A percentile compares a stretch with the other conserved stretches of the same genome.
Conservation (phyloP, 352 stramenopile genomes). For the Thalassiosira sp. region DNA sequence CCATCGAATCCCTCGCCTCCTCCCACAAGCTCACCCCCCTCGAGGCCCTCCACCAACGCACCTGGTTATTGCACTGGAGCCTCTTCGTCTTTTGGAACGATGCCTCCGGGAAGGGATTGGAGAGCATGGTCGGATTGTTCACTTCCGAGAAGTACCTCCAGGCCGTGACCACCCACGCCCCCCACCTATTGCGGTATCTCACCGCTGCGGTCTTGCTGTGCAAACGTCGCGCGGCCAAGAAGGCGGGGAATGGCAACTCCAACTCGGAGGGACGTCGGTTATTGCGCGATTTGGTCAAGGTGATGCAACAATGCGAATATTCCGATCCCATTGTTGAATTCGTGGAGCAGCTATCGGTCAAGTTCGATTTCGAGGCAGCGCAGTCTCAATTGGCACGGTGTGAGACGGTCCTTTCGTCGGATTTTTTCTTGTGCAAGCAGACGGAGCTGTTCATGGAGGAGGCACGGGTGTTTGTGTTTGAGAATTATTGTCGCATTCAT, state of each 20-base stretch:
- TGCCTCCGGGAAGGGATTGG: constrained; percentile 87
- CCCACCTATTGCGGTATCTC: constrained; percentile 96
- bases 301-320: constrained; percentile 91
- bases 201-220: constrained; percentile 96
- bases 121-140: constrained; percentile 97
- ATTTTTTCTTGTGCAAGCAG: constrained; percentile 98
- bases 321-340: constrained; percentile 92
- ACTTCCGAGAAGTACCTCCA: constrained; percentile 91
- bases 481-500: constrained; percentile 99
- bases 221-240: constrained; percentile 88
- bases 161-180: constrained; percentile 98
- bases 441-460: constrained; percentile 97
- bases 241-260: constrained; percentile 61
- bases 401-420: constrained; percentile 91
- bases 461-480: constrained; percentile 96
- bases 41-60: constrained; percentile 95
- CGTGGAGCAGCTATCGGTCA: constrained; percentile 96
- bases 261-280: constrained; percentile 83
- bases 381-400: constrained; percentile 91
- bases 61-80: constrained; percentile 98
- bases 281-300: constrained; percentile 93
- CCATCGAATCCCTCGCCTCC: constrained; percentile 89
- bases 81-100: constrained; percentile 94
- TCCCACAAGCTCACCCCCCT: constrained; percentile 82
- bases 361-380: constrained; percentile 98